Percentiles rank a stretch among this genome's conserved stretches.
Conservation (phyloP, 1,284 basidiomycete genomes). For the Ceratobasidium sp. region DNA sequence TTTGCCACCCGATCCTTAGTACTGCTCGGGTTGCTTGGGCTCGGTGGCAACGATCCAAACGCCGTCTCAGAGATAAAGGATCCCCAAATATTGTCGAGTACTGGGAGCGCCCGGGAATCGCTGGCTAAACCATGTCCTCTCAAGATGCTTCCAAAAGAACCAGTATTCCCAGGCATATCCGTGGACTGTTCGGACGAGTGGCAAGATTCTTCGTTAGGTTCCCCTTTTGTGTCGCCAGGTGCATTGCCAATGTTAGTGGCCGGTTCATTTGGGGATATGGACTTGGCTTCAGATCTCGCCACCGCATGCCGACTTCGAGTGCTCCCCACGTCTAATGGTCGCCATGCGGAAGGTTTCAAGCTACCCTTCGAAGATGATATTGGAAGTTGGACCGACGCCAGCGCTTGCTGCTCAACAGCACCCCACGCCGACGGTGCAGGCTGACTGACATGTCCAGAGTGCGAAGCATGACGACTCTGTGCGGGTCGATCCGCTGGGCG, state of each 20-base stretch:
- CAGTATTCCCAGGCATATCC: not conserved
- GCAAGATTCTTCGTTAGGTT: too few species aligned
- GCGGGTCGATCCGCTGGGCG: not conserved
- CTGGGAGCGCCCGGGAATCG: constrained; percentile 34
- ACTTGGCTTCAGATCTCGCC: too few species aligned
- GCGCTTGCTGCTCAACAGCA: not conserved
- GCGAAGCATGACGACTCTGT: not conserved
- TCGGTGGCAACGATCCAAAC: constrained; percentile 29
- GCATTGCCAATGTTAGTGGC: too few species aligned
- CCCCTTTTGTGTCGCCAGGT: too few species aligned
- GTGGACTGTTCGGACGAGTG: not conserved
- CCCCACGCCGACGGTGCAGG: not conserved
- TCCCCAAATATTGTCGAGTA: constrained; percentile 40
- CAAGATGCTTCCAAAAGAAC: not conserved
- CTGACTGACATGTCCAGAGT: not conserved
- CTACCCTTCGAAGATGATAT: constrained; percentile 4
- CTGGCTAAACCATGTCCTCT: constrained; percentile 18
- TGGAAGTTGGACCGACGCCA: not conserved
- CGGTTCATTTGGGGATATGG: too few species aligned
- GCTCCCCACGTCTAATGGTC: not conserved
- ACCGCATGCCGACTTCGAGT: too few species aligned
- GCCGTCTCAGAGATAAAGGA: constrained; percentile 43
- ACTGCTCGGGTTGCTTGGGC: not conserved
- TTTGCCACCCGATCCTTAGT: not conserved
- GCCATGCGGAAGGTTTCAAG: not conserved